A percentile compares a stretch with the other conserved stretches of the same genome.
phyloP scores from a whole-genome alignment of 768 basidiomycete genomes.

The Serendipita sp. region DNA sequence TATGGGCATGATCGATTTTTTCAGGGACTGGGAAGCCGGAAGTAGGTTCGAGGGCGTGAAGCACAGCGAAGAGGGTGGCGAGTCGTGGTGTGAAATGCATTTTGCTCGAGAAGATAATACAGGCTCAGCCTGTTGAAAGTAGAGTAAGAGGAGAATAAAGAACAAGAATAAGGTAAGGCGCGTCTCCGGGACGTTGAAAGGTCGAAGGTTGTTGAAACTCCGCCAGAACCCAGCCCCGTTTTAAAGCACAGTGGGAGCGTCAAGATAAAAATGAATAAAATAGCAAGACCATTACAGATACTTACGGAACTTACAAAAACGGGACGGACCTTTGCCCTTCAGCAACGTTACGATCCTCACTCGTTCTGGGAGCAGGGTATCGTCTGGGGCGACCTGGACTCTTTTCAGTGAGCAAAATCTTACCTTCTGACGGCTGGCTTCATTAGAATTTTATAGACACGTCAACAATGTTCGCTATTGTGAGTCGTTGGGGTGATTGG shows the following conservation, averaged over 20 bases:
- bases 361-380: constrained; percentile 69
- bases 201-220: background rate
- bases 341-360: constrained; percentile 26
- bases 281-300: constrained; percentile 8
- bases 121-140: constrained; percentile 5
- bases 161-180: background rate
- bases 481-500: constrained; percentile 21
- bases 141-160: constrained; percentile 1
- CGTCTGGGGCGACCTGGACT: constrained; percentile 68
- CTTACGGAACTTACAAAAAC: background rate
- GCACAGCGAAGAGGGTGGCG: background rate
- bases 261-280: background rate
- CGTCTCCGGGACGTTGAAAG: background rate
- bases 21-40: background rate
- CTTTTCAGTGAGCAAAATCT: constrained; percentile 46
- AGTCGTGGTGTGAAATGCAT: background rate
- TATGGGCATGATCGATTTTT: no score
- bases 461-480: constrained; percentile 67
- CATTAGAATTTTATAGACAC: constrained; percentile 31
- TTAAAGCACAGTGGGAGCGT: background rate
- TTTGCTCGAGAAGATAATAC: background rate
- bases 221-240: background rate
- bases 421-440: background rate
- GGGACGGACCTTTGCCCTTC: constrained; percentile 11
- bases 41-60: background rate